phyloP scores from a whole-genome alignment of 2,329 filamentous ascomycete genomes.

The Diaporthe australafricana region DNA sequence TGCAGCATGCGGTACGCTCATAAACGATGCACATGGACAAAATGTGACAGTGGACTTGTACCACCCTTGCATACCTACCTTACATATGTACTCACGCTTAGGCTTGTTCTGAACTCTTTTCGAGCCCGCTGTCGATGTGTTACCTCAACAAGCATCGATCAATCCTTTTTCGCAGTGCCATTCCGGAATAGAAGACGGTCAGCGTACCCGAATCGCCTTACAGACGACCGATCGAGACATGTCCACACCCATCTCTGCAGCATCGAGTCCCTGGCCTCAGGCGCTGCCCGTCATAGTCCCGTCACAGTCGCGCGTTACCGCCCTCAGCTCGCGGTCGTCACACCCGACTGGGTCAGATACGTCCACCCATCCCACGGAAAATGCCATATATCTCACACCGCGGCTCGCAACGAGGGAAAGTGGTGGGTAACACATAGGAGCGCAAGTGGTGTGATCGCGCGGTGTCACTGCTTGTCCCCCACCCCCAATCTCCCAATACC shows the following conservation, averaged over 20 bases:
- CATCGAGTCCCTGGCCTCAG: too few relatives aligned
- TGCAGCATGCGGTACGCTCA: neutral
- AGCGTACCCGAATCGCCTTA: too few relatives aligned
- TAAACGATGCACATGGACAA: neutral
- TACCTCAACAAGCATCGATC: neutral
- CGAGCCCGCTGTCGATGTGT: neutral
- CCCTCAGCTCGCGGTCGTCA: neutral
- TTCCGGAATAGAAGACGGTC: too few relatives aligned
- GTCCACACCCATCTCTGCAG: too few relatives aligned
- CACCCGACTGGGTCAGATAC: neutral
- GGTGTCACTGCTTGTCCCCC: neutral
- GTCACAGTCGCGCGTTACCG: too few relatives aligned
- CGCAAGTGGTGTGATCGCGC: neutral
- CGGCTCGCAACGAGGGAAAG: neutral
- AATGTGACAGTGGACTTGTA: neutral
- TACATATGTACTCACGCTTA: too few relatives aligned
- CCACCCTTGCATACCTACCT: neutral
- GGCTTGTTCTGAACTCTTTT: neutral
- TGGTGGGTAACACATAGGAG: neutral
- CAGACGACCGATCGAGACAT: too few relatives aligned
- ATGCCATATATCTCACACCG: conserved; percentile 3
- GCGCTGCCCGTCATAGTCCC: too few relatives aligned
- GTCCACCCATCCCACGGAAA: neutral
- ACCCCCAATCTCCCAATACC: conserved; percentile 4
- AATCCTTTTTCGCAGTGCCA: neutral